Conservation (phyloP, 2,329 filamentous ascomycete genomes). For the Exophiala sp. region DNA sequence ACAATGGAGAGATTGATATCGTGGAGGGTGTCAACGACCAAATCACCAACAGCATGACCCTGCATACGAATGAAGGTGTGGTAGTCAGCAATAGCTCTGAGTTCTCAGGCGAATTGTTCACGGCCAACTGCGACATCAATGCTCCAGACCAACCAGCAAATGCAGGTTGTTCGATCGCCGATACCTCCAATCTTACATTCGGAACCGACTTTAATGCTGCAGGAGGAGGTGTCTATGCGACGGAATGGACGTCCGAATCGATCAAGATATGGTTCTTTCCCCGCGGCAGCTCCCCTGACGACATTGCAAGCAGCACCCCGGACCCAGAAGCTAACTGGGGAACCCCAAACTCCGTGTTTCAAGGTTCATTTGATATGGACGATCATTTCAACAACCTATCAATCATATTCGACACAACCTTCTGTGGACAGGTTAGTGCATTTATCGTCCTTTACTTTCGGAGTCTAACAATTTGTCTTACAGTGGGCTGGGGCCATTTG, state of each 20-base stretch:
- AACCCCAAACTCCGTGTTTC: constrained; percentile 45
- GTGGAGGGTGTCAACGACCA: constrained; percentile 52
- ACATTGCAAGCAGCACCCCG: constrained; percentile 43
- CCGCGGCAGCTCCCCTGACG: constrained; percentile 43
- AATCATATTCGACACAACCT: constrained; percentile 52
- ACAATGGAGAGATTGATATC: constrained; percentile 50
- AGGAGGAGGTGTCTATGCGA: constrained; percentile 64
- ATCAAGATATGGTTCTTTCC: constrained; percentile 70
- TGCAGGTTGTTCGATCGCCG: constrained; percentile 41
- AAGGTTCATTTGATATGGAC: constrained; percentile 39
- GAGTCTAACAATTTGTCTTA: neutral
- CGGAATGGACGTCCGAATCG: constrained; percentile 68
- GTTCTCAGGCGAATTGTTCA: constrained; percentile 51
- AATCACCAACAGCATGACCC: constrained; percentile 43
- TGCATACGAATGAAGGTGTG: constrained; percentile 47
- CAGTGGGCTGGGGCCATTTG: constrained; percentile 24
- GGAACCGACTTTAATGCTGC: constrained; percentile 53
- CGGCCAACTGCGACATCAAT: constrained; percentile 50
- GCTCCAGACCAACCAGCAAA: constrained; percentile 37
- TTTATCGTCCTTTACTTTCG: neutral
- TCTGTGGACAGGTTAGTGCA: constrained; percentile 45
- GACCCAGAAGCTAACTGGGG: constrained; percentile 44
- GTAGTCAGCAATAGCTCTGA: constrained; percentile 26
- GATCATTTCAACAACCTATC: constrained; percentile 42
- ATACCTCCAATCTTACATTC: constrained; percentile 35